Percentiles rank a stretch among this genome's conserved stretches.
These are phyloP conservation scores for Calonectria hongkongensis DNA, from an alignment of 2,329 filamentous ascomycete species.

Conservation along the genomic window DNA sequence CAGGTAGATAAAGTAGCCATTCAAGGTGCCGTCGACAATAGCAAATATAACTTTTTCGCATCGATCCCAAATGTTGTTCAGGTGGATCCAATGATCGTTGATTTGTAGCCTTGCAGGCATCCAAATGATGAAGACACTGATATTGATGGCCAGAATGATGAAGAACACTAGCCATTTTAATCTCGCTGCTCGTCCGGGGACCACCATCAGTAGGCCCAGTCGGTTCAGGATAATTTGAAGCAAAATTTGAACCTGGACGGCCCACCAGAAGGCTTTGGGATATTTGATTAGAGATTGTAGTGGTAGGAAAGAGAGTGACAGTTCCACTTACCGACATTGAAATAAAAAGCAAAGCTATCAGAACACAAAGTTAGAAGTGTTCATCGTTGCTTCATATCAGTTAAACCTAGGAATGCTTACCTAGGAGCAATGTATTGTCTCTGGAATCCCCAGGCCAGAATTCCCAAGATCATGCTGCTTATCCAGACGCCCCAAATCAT, in stretches of 20 bases:
- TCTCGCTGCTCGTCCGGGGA: constrained; percentile 58
- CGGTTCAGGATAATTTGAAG: constrained; percentile 75
- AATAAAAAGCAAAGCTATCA: constrained; percentile 49
- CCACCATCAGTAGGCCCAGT: constrained; percentile 66
- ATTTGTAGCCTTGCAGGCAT: constrained; percentile 70
- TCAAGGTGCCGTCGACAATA: constrained; percentile 68
- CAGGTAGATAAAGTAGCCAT: constrained; percentile 69
- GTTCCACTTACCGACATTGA: constrained; percentile 46
- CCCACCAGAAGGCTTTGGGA: constrained; percentile 56
- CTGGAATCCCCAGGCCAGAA: constrained; percentile 50
- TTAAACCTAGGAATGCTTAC: neutral
- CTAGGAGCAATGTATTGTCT: constrained; percentile 51
- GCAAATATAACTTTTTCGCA: constrained; percentile 71
- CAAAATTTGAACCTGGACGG: constrained; percentile 68
- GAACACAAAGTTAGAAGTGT: neutral
- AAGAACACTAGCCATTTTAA: constrained; percentile 67
- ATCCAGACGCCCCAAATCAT: constrained; percentile 53
- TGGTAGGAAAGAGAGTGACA: fast-evolving
- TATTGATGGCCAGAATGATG: constrained; percentile 69
- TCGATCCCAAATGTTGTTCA: constrained; percentile 72
- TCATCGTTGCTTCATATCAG: neutral
- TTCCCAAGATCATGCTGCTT: constrained; percentile 49
- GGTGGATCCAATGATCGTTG: constrained; percentile 61
- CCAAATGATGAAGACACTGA: constrained; percentile 73
- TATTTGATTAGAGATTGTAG: constrained; percentile 19